Evolutionary conservation across 2,329 filamentous ascomycete genomes (phyloP), one percentile per base, ranked within the genome.

Genomic region (Botryosphaeria dothidea): DNA sequence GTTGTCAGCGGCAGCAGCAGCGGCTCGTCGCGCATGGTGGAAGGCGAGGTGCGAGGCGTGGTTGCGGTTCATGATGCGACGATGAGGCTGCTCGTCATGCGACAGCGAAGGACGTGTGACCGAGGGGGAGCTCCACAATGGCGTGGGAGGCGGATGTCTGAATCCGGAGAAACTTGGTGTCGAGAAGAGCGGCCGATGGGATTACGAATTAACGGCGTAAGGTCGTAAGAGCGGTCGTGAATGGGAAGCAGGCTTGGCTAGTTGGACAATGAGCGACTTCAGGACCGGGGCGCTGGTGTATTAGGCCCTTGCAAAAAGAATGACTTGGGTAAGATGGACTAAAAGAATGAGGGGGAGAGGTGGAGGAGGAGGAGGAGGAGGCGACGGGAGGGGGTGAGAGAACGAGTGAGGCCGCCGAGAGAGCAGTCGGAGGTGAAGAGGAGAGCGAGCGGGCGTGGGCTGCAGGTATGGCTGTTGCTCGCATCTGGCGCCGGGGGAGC

Each of bases 151-250:
- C 67, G 34, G 64, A 61, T 46, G 56, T 45, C 58, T 51, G 25
- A 43, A 27, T 19, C 56, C 51, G 64, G 66, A 27, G 41, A 62
- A 51, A 31, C 11, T 43, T 41, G 64, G 34, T 7, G 17, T 43
- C 43, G 56, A 17, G 7, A 36, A n/a, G 2, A 21, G 29, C 52
- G 52, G 36, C 23, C 31, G 56, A 29, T 43, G 31, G 41, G 64
- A 67, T 70, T 71, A 68, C 65, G 68, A 69, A 76, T 74, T 75
- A 76, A 71, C 73, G 72, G 70, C 71, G 72, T 75, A 67, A 74
- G 68, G 68, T 77, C 73, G 75, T 78, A 71, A 56, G 36, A 62
- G 71, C 56, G 45, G 63, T 60, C 43, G 56, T 60, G 54, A 51
- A 25, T 43, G 11, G 51, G 34, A 36, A 38, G 29, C 51, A 15